Conservation (phyloP, 495 filamentous ascomycete species). For the Penicillium waksmanii region DNA sequence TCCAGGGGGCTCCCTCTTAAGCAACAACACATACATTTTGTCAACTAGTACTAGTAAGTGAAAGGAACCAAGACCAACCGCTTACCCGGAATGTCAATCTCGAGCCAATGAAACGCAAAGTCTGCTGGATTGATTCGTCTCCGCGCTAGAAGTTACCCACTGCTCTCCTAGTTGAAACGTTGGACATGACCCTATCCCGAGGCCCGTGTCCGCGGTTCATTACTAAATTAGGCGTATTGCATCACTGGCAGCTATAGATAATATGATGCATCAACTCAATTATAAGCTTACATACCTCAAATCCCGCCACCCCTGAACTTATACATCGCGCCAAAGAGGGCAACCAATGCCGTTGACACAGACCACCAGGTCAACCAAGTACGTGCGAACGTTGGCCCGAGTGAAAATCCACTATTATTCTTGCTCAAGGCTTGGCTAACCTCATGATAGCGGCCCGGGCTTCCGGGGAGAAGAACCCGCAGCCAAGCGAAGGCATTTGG, state of each 20-base stretch:
- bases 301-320: background rate
- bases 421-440: background rate
- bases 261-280: background rate
- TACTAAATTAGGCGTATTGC: background rate
- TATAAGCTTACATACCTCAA: background rate
- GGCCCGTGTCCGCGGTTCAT: background rate
- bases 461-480: background rate
- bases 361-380: background rate
- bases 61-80: background rate
- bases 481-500: conserved; percentile 3
- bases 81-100: background rate
- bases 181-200: background rate
- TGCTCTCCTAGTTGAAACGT: background rate
- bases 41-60: background rate
- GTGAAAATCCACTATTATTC: background rate
- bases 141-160: conserved; percentile 1
- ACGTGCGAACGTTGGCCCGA: conserved; percentile 3
- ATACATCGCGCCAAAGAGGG: background rate
- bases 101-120: background rate
- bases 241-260: background rate
- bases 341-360: background rate
- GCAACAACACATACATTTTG: background rate
- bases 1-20: background rate
- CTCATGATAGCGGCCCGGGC: background rate
- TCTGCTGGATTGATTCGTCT: background rate